phyloP scores from a whole-genome alignment of 2,329 filamentous ascomycete species.

The Cylindrodendrum hubeiense region DNA sequence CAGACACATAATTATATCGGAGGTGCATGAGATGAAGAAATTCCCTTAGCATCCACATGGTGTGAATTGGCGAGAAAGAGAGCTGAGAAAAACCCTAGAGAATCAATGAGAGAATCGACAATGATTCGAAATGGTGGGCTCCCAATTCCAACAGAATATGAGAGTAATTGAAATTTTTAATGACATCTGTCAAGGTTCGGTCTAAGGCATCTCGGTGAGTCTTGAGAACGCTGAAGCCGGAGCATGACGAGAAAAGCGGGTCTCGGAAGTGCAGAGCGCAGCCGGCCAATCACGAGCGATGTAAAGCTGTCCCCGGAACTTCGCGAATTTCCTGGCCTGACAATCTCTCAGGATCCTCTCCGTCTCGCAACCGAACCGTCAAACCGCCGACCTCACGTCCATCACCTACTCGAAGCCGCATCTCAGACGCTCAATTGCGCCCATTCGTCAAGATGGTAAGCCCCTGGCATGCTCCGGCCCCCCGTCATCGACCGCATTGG shows the following conservation, averaged over 20 bases:
- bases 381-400: slow-evolving; percentile 43
- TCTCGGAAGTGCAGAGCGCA: slow-evolving; percentile 26
- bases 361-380: slow-evolving; percentile 45
- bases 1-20: too few species aligned
- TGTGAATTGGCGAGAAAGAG: background rate
- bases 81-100: background rate
- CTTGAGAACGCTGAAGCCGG: background rate
- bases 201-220: background rate
- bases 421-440: slow-evolving; percentile 48
- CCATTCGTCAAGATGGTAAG: slow-evolving; percentile 54
- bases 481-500: slow-evolving; percentile 24
- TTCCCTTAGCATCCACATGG: too few species aligned
- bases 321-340: slow-evolving; percentile 52
- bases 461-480: background rate
- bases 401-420: slow-evolving; percentile 40
- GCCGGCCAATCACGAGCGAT: slow-evolving; percentile 47
- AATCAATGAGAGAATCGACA: background rate
- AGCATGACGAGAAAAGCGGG: slow-evolving; percentile 35
- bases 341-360: slow-evolving; percentile 46
- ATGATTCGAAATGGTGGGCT: background rate
- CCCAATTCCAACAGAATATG: too few species aligned
- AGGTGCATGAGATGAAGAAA: too few species aligned
- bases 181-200: background rate
- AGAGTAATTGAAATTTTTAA: too few species aligned
- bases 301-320: slow-evolving; percentile 48